Conservation (phyloP, 805 yeast genomes). For the Yarrowia keelungensis region DNA sequence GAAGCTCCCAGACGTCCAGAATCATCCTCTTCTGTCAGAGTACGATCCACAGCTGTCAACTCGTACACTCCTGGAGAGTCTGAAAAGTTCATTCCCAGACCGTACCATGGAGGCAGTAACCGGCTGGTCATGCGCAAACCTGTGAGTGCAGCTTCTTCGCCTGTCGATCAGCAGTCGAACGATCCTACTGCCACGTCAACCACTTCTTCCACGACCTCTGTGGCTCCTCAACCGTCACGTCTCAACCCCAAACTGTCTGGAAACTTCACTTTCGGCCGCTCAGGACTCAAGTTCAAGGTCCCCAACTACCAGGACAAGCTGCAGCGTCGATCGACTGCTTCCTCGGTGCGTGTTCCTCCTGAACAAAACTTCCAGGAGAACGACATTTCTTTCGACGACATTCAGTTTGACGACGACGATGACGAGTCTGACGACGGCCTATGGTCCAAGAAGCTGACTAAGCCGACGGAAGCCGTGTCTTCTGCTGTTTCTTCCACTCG, state of each 20-base stretch:
- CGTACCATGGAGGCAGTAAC: constrained; percentile 45
- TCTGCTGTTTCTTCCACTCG: constrained; percentile 5
- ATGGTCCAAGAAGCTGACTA: constrained; percentile 60
- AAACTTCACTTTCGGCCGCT: constrained; percentile 31
- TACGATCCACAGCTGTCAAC: constrained; percentile 37
- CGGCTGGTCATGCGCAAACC: constrained; percentile 45
- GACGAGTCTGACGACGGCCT: constrained; percentile 63
- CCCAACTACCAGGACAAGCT: constrained; percentile 31
- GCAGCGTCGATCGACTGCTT: constrained; percentile 1
- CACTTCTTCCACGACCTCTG: background rate
- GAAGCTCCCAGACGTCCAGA: constrained; percentile 56
- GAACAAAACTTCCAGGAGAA: constrained; percentile 71
- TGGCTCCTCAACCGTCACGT: constrained; percentile 4
- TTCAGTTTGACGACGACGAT: constrained; percentile 47
- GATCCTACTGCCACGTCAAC: background rate
- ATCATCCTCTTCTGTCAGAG: constrained; percentile 41
- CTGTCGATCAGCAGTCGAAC: constrained; percentile 19
- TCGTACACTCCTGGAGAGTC: constrained; percentile 45
- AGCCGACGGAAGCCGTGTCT: constrained; percentile 28
- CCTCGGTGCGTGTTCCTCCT: constrained; percentile 5
- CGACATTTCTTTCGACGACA: constrained; percentile 63
- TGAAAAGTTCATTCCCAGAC: constrained; percentile 46
- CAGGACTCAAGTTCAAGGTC: constrained; percentile 37
- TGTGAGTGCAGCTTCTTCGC: constrained; percentile 34
- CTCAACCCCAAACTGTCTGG: constrained; percentile 22